Evolutionary conservation across 805 yeast genomes (phyloP), one percentile per base, ranked within the genome.

Genomic region (Grigorovia humatica): DNA sequence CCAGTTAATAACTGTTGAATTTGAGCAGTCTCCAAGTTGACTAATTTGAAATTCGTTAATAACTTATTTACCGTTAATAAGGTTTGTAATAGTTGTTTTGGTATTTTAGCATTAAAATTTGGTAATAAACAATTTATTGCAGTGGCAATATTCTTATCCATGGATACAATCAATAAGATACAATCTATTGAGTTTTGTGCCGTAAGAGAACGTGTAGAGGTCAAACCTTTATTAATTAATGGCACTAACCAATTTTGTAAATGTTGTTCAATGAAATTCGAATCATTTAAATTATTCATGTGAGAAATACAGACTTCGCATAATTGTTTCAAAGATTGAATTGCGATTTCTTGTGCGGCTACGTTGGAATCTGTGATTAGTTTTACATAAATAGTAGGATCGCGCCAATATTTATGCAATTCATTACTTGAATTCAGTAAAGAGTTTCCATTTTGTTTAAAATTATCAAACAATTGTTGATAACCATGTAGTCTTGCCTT

Each of bases 321-420:
- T 32, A 79, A 77, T 4, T 79, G 73, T 13, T 68, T 68, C 6
- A 88, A 65, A 8, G 85, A 75, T 2, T 70, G 64, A 19, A 88
- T 70, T 4, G 88, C 98, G 1, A 83, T 71, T 61, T 93, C 98
- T 57, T 89, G 96, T 0, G 98, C 96, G 17, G 85, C 93, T 18
- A 89, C 96, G 63, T 93, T 93, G 35, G 83, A 66, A 64, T 93
- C 99, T 2, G 79, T 73, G 8, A 85, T 82, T 43, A 83, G 75
- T 57, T 74, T 73, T 57, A 78, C 81, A 59, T 82, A 71, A 2
- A 76, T 49, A 9, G 78, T 82, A 0, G 88, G 83, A 51, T 73
- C 76, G 17, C 67, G 61, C 54, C 79, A 63, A 61, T 77, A 80
- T 52, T 52, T 44, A 1, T 30, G 19, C 2, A 55, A 45, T 41